phyloP scores from a whole-genome alignment of 345 rosid genomes.

The Ceriops zippeliana region DNA sequence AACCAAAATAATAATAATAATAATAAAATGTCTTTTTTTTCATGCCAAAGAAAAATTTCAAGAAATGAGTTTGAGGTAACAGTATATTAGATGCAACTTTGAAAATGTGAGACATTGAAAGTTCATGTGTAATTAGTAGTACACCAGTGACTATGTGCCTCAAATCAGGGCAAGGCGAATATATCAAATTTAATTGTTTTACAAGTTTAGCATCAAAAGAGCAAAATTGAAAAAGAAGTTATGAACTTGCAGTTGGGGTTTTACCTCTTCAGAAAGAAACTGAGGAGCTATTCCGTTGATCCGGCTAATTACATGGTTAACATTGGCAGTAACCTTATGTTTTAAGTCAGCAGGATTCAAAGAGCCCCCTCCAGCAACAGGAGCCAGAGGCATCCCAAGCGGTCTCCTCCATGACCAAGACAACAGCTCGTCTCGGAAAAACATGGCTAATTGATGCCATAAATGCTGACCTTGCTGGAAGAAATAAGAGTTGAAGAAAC shows the following conservation, averaged over 20 bases:
- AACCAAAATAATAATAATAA: neutral
- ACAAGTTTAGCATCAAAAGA: too few species aligned
- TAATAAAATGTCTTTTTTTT: too few species aligned
- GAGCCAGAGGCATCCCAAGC: constrained; percentile 54
- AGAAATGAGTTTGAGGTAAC: too few species aligned
- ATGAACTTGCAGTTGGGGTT: neutral
- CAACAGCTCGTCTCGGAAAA: constrained; percentile 89
- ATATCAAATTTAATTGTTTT: too few species aligned
- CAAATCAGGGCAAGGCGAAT: too few species aligned
- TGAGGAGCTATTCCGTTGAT: constrained; percentile 80
- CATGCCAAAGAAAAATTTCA: too few species aligned
- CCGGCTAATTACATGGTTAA: constrained; percentile 64
- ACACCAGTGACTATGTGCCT: too few species aligned
- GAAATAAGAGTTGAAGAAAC: neutral
- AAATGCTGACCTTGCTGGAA: constrained; percentile 85
- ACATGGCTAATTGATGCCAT: constrained; percentile 97
- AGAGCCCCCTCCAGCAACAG: constrained; percentile 57
- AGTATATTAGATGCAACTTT: too few species aligned
- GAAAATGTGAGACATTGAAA: too few species aligned
- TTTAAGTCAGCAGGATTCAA: constrained; percentile 74
- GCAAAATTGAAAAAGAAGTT: neutral
- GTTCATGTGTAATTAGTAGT: too few species aligned
- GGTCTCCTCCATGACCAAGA: constrained; percentile 99
- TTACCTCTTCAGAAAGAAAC: constrained; percentile 84
- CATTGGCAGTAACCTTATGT: constrained; percentile 70